Base-by-base conservation (phyloP, 345 rosid genomes). In the Cochlearia excelsa region DNA sequence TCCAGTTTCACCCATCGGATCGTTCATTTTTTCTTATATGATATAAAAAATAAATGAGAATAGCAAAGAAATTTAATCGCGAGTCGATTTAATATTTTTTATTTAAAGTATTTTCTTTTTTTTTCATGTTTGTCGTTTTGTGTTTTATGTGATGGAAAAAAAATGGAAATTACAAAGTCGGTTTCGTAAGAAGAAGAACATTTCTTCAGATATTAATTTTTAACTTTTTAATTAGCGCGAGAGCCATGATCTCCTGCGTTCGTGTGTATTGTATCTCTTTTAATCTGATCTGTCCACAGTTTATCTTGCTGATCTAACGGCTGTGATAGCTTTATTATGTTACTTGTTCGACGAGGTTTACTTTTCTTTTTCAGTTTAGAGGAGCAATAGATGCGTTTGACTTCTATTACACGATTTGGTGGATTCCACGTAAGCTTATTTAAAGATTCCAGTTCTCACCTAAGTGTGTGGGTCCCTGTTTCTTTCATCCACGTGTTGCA, bases 161-260 rank as follows among this genome's bases (percentile, higher is more conserved):
- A 37, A 37, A 37, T 4, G 40, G 59, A 70, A 70, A 63, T 59
- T 56, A 63, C 49, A 44, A 51, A 42, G 74, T 63, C 74, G 74
- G 74, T 70, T 63, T 70, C 68, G 74, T 56, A 63, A 63, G 54
- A 70, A 63, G 69, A 63, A 39, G 73, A 68, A 60, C 74, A 65
- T 70, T 64, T 57, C 64, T 57, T 51, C 30, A 69, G 26, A 23
- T 7, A 49, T 7, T 1, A 4, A 0, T n/a, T n/a, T n/a, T n/a
- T n/a, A n/a, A n/a, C n/a, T n/a, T n/a, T n/a, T n/a, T n/a, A n/a
- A n/a, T n/a, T n/a, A n/a, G n/a, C n/a, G n/a, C n/a, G n/a, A n/a
- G n/a, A n/a, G n/a, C n/a, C n/a, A 0, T 45, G 1, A 58, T 70
- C 50, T 0, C 1, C 16, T 64, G 64, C 37, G 38, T 1, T 26